phyloP scores from a whole-genome alignment of 2,329 filamentous ascomycete species.

The Aspergillus sp. region DNA sequence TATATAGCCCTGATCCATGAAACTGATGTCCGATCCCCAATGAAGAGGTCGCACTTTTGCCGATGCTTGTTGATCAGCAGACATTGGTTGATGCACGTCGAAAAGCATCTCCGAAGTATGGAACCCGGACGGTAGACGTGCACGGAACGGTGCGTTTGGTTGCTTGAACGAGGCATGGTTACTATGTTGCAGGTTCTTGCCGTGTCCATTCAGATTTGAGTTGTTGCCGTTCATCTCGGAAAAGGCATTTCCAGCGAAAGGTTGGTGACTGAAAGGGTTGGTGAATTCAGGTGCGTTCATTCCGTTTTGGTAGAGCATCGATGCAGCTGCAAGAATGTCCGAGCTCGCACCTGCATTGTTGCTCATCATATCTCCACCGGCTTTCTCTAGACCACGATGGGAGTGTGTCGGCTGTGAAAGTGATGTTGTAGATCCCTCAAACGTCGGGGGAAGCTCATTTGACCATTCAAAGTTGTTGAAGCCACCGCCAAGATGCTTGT shows the following conservation, averaged over 20 bases:
- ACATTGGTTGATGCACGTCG: constrained; percentile 29
- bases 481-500: constrained; percentile 20
- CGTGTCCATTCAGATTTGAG: constrained; percentile 10
- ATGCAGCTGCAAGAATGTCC: constrained; percentile 56
- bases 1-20: constrained; percentile 57
- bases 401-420: constrained; percentile 50
- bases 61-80: constrained; percentile 32
- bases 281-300: constrained; percentile 24
- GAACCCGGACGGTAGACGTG: constrained; percentile 24
- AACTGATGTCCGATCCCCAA: constrained; percentile 67
- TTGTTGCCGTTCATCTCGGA: constrained; percentile 15
- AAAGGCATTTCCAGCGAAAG: constrained; percentile 18
- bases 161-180: constrained; percentile 8
- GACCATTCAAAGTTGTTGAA: constrained; percentile 32
- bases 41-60: constrained; percentile 46
- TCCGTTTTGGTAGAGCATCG: constrained; percentile 42
- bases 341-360: constrained; percentile 23
- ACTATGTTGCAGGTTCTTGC: constrained; percentile 13
- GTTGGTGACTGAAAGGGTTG: constrained; percentile 25
- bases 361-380: constrained; percentile 15
- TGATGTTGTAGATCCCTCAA: constrained; percentile 63
- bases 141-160: constrained; percentile 9
- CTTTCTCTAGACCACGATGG: constrained; percentile 22
- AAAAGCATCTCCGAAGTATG: constrained; percentile 37
- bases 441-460: constrained; percentile 56